These are phyloP conservation scores for Chlamydomonas eustigma DNA, from an alignment of 139 green algal species.

Conservation along the genomic window DNA sequence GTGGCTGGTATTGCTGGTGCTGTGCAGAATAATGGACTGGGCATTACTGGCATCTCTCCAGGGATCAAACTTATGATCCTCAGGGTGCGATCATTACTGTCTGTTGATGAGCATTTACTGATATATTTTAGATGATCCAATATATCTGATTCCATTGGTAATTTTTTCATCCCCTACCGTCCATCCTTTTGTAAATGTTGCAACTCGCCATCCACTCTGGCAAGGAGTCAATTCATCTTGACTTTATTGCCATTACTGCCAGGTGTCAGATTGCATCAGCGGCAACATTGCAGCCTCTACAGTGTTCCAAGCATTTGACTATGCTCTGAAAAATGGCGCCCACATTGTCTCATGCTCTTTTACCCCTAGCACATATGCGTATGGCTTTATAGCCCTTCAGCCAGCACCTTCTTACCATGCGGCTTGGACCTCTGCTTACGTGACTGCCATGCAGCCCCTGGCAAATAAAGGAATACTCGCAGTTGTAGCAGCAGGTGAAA, in stretches of 20 bases:
- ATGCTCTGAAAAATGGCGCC: conserved; percentile 15
- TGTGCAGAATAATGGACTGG: conserved; percentile 10
- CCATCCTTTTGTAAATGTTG: no score
- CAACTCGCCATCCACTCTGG: no score
- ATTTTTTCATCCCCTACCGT: no score
- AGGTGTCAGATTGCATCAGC: conserved; percentile 12
- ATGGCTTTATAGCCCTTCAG: not conserved
- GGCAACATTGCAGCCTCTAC: not conserved
- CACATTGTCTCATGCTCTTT: conserved; percentile 20
- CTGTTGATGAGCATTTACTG: no score
- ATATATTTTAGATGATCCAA: no score
- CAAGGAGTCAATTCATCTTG: no score
- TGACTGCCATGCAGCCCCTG: not conserved
- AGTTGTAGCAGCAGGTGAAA: not conserved
- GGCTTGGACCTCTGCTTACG: not conserved
- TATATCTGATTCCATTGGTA: no score
- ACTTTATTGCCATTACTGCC: no score
- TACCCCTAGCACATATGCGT: not conserved
- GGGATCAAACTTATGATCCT: conserved; percentile 18
- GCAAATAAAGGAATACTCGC: not conserved
- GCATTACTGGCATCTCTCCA: conserved; percentile 12
- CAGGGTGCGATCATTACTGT: no score
- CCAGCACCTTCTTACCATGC: conserved; percentile 1
- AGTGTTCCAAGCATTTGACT: conserved; percentile 17
- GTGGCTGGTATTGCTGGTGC: conserved; percentile 11